Evolutionary conservation across 352 stramenopile species (phyloP), one percentile per base, ranked within the genome.

Genomic region (Phytophthora fragariae): DNA sequence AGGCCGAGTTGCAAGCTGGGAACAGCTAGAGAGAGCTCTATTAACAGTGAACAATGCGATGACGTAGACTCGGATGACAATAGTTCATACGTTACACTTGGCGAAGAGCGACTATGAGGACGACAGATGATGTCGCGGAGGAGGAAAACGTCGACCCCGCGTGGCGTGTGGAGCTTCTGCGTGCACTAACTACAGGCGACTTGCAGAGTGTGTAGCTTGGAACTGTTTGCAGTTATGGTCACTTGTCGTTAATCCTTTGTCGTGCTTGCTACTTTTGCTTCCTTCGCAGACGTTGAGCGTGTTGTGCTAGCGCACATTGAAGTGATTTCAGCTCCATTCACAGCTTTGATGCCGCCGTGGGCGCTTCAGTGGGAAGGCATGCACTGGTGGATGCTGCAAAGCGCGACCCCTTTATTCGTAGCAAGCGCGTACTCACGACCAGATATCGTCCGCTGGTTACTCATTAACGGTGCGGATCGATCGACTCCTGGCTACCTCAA

Each of bases 331-430:
- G 65, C 73, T 19, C 73, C 85, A 4, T 92, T 94, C 60, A 88
- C 81, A 15, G 78, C 79, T 63, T 44, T 60, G 2, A 88, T 92
- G 82, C 82, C 82, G 10, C 24, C 70, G 19, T 90, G 81, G 80
- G 79, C 86, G 53, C 73, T 92, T 47, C 79, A 92, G 56, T 92
- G 83, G 80, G 86, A 93, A 67, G 88, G 80, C 1, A 65, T 89
- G 57, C 76, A 93, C 65, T 93, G 86, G 86, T 93, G 86, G 86
- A 87, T 92, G 72, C 69, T 94, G 24, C 73, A 86, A 41, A 74
- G 85, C 15, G 85, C 85, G 9, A 92, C 84, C 1, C 80, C 86
- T 41, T 74, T 94, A n/a, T 92, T 90, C 67, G 56, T 92, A 14
- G 85, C 86, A 29, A 82, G 82, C 21, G 78, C 75, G 6, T 92